phyloP scores from a whole-genome alignment of 2,329 filamentous ascomycete species.

The Cercospora zeae-maydis region DNA sequence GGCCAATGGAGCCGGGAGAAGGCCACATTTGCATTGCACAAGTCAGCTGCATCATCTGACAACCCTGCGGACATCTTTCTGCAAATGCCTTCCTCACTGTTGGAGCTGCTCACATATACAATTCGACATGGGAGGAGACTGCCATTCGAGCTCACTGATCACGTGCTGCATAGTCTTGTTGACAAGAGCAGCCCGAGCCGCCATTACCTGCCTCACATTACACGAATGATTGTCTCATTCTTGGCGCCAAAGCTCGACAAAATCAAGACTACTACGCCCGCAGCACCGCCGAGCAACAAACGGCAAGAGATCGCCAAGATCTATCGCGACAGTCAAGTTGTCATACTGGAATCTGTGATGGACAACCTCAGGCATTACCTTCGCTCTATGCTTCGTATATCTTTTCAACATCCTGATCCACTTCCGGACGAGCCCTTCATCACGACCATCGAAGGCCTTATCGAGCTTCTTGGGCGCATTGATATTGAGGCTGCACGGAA shows the following conservation, averaged over 20 bases:
- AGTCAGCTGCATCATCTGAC: not conserved
- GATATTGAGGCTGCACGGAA: conserved; percentile 16
- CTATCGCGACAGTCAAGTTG: conserved; percentile 43
- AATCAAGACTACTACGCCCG: conserved; percentile 27
- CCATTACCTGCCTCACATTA: conserved; percentile 35
- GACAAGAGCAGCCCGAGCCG: conserved; percentile 23
- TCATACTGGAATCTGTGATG: conserved; percentile 33
- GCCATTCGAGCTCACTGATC: conserved; percentile 30
- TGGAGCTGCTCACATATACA: conserved; percentile 38
- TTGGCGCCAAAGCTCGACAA: conserved; percentile 36
- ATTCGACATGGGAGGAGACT: conserved; percentile 34
- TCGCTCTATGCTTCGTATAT: conserved; percentile 23
- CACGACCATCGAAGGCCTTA: conserved; percentile 32
- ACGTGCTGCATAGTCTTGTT: conserved; percentile 30
- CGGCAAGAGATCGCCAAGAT: conserved; percentile 43
- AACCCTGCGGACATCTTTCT: conserved; percentile 25
- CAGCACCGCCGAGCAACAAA: conserved; percentile 33
- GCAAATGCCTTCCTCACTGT: conserved; percentile 32
- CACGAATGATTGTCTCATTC: conserved; percentile 36
- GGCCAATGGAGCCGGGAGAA: conserved; percentile 37
- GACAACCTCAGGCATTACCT: conserved; percentile 30
- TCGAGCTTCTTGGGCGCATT: conserved; percentile 39
- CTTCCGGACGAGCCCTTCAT: conserved; percentile 22
- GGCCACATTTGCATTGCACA: conserved; percentile 39
- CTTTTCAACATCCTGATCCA: conserved; percentile 5